phyloP scores from a whole-genome alignment of 108 stramenopile species.

The Nitzschia inconspicua region DNA sequence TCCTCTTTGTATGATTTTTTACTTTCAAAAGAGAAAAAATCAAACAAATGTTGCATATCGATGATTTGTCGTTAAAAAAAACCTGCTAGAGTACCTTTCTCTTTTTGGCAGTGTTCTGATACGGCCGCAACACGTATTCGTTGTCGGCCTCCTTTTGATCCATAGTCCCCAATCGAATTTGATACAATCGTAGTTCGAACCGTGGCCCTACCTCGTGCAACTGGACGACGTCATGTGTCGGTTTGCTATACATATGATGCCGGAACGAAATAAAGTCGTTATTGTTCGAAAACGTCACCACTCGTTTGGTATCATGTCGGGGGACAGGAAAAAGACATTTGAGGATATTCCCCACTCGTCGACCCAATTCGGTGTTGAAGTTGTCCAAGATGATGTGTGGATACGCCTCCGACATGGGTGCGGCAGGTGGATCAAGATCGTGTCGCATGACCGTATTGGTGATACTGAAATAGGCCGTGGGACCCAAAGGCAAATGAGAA shows the following conservation, averaged over 20 bases:
- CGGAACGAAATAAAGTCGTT: slow-evolving; percentile 96
- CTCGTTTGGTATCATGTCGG: slow-evolving; percentile 82
- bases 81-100: slow-evolving; percentile 73
- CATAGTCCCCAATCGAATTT: slow-evolving; percentile 92
- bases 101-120: slow-evolving; percentile 95
- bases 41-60: no score
- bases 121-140: slow-evolving; percentile 97
- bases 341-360: slow-evolving; percentile 89
- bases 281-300: slow-evolving; percentile 93
- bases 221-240: slow-evolving; percentile 74
- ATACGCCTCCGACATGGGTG: slow-evolving; percentile 94
- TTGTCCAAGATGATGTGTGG: slow-evolving; percentile 92
- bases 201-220: slow-evolving; percentile 97
- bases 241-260: slow-evolving; percentile 95
- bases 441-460: slow-evolving; percentile 90
- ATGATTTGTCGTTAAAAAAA: no score
- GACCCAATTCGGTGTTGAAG: slow-evolving; percentile 82
- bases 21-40: no score
- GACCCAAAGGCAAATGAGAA: slow-evolving; percentile 97
- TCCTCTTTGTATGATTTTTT: no score
- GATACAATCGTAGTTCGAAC: slow-evolving; percentile 97
- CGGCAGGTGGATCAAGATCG: slow-evolving; percentile 93
- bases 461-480: slow-evolving; percentile 95
- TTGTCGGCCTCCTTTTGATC: slow-evolving; percentile 96
- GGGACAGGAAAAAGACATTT: slow-evolving; percentile 97